Evolutionary conservation across 2,329 filamentous ascomycete genomes (phyloP).

Genomic region (Aspergillus tanneri): DNA sequence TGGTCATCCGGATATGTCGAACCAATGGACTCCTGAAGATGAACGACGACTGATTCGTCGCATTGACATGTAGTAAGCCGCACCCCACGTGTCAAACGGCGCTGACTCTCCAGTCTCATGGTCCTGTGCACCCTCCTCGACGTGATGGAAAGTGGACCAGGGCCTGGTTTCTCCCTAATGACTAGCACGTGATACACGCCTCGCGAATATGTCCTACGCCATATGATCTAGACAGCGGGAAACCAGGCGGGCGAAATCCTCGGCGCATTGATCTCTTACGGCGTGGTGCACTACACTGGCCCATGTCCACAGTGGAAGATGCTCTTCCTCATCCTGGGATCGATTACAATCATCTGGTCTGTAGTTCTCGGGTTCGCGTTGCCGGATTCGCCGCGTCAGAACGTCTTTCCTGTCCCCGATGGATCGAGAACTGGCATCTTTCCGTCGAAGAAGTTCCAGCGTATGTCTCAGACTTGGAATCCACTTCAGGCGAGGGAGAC

Average conservation of each 20-base stretch:
- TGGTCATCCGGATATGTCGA: too few species aligned
- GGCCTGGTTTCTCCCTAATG: constrained; percentile 6
- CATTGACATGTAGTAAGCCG: too few species aligned
- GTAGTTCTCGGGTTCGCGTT: constrained; percentile 10
- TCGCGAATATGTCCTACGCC: constrained; percentile 8
- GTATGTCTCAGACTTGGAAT: constrained; percentile 12
- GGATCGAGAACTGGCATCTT: constrained; percentile 13
- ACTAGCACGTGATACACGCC: constrained; percentile 10
- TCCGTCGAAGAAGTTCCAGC: constrained; percentile 3
- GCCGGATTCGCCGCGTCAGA: constrained; percentile 12
- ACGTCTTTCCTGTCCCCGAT: constrained; percentile 11
- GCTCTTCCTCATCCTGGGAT: constrained; percentile 17
- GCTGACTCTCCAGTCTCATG: constrained; percentile 1
- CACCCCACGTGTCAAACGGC: too few species aligned
- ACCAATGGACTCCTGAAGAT: too few species aligned
- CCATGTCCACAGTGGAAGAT: background rate
- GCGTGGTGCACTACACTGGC: background rate
- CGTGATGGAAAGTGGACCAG: background rate
- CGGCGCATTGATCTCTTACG: constrained; percentile 15
- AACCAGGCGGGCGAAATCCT: constrained; percentile 15
- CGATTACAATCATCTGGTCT: constrained; percentile 13
- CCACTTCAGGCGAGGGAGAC: constrained; percentile 33
- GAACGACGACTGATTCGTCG: too few species aligned
- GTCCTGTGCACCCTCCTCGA: constrained; percentile 3
- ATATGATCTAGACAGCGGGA: constrained; percentile 18